A percentile compares a stretch with the other conserved stretches of the same genome.
phyloP scores from a whole-genome alignment of 148 eudicot genomes.

The Simmondsia chinensis region DNA sequence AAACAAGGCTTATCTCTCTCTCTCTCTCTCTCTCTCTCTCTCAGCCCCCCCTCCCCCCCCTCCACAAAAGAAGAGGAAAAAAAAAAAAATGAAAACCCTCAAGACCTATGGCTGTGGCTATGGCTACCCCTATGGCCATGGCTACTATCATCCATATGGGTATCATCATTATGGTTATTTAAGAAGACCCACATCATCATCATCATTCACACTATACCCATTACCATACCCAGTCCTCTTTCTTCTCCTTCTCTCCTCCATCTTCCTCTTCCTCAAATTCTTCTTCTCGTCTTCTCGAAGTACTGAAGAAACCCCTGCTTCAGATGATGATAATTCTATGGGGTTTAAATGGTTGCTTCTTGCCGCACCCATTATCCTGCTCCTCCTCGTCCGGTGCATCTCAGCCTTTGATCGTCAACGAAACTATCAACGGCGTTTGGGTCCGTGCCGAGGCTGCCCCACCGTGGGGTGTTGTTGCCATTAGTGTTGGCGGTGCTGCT shows the following conservation, averaged over 20 bases:
- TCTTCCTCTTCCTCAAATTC: conserved; percentile 46
- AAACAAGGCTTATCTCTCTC: too few species aligned
- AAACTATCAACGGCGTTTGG: conserved; percentile 6
- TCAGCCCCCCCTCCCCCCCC: too few species aligned
- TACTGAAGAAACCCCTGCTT: conserved; percentile 38
- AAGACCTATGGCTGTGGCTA: too few species aligned
- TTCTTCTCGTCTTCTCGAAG: too few species aligned
- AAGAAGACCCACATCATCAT: conserved; percentile 16
- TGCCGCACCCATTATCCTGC: conserved; percentile 38
- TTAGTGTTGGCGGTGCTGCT: conserved; percentile 54
- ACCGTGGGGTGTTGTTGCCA: conserved; percentile 70
- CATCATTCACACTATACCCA: conserved; percentile 46
- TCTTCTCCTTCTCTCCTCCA: conserved; percentile 32
- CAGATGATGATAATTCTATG: too few species aligned
- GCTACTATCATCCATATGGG: too few species aligned
- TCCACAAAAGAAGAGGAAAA: too few species aligned
- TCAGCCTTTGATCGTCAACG: conserved; percentile 22
- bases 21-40: too few species aligned
- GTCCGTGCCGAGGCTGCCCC: conserved; percentile 31
- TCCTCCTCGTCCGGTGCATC: conserved; percentile 28
- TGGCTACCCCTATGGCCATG: too few species aligned
- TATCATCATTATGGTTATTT: too few species aligned
- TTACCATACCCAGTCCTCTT: conserved; percentile 67
- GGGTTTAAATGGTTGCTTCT: conserved; percentile 55
- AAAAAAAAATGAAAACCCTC: too few species aligned